These are phyloP conservation scores for Rosa chinensis DNA, from an alignment of 306 rosid genomes.

Conservation along the genomic window DNA sequence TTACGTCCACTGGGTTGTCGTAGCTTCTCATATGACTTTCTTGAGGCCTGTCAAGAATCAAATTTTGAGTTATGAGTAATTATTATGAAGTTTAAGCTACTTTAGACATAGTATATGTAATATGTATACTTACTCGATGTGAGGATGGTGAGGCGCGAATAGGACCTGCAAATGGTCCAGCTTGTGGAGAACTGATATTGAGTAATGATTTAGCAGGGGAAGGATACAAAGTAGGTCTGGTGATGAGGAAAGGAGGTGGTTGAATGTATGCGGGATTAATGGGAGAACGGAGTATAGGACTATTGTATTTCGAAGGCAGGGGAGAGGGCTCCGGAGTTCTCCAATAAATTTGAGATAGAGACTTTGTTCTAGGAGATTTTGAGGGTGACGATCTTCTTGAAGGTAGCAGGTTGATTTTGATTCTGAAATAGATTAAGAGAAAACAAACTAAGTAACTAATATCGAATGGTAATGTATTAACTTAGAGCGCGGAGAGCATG, in stretches of 20 bases:
- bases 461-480: neutral
- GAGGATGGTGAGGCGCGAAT: slow-evolving; percentile 22
- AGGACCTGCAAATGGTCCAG: slow-evolving; percentile 5
- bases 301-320: slow-evolving; percentile 24
- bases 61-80: neutral
- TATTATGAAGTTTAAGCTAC: neutral
- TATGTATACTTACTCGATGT: slow-evolving; percentile 12
- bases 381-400: slow-evolving; percentile 45
- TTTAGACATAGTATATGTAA: neutral
- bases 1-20: slow-evolving; percentile 14
- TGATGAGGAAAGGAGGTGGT: slow-evolving; percentile 17
- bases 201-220: slow-evolving; percentile 26
- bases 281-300: slow-evolving; percentile 42
- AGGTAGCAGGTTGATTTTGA: slow-evolving; percentile 50
- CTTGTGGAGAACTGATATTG: slow-evolving; percentile 13
- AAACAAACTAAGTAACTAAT: neutral
- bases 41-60: slow-evolving; percentile 27
- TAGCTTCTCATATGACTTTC: slow-evolving; percentile 30
- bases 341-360: slow-evolving; percentile 32
- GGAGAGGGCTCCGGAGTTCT: slow-evolving; percentile 38
- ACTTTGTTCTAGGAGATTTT: slow-evolving; percentile 41
- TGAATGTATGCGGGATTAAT: slow-evolving; percentile 28
- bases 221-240: slow-evolving; percentile 26
- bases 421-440: slow-evolving; percentile 39
- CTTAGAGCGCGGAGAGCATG: neutral